Conservation (phyloP, 2,329 filamentous ascomycete genomes). For the Calonectria leucothoes region DNA sequence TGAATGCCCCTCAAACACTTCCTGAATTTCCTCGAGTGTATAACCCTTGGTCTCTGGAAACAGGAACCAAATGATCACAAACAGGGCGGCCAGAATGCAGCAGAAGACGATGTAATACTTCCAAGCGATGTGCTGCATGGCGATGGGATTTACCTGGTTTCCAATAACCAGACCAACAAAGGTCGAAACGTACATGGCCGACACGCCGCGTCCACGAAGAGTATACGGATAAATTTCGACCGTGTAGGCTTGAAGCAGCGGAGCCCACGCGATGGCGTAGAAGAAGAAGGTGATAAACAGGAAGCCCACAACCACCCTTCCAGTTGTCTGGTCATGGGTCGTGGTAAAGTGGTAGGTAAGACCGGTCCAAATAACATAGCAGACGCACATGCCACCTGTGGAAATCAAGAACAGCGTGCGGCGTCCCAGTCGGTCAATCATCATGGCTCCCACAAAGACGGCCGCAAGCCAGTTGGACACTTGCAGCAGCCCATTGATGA, state of each 20-base stretch:
- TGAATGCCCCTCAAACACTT: conserved; percentile 41
- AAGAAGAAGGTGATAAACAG: conserved; percentile 54
- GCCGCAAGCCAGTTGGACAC: conserved; percentile 53
- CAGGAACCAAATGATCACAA: conserved; percentile 51
- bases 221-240: conserved; percentile 44
- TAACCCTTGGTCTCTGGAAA: conserved; percentile 48
- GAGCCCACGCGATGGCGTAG: conserved; percentile 50
- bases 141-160: conserved; percentile 55
- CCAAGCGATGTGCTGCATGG: conserved; percentile 51
- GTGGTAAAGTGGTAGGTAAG: conserved; percentile 39
- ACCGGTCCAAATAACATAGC: conserved; percentile 47
- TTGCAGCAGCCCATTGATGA: conserved; percentile 45
- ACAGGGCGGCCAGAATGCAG: conserved; percentile 46
- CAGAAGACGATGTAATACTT: conserved; percentile 55
- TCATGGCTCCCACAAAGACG: conserved; percentile 49
- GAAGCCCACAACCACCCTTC: conserved; percentile 47
- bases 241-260: conserved; percentile 45
- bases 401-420: conserved; percentile 53
- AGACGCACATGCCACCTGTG: conserved; percentile 50
- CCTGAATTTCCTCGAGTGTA: conserved; percentile 45
- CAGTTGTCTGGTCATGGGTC: conserved; percentile 35
- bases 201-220: conserved; percentile 35
- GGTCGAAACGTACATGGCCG: conserved; percentile 33
- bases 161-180: conserved; percentile 45
- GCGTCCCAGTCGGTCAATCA: conserved; percentile 54